Evolutionary conservation across 768 basidiomycete genomes (phyloP).

Genomic region (Naematelia aurantialba): DNA sequence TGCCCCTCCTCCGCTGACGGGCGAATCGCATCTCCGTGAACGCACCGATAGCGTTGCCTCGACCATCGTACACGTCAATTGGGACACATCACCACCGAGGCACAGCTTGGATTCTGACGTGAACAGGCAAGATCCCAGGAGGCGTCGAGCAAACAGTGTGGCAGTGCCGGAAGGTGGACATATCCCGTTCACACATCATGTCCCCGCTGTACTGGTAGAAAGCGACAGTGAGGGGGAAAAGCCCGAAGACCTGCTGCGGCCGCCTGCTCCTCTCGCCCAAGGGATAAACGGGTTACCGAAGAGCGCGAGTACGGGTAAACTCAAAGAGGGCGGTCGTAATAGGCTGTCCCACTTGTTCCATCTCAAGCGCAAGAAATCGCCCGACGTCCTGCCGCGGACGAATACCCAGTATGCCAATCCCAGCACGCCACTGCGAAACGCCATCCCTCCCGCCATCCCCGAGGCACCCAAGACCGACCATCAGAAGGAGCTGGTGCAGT

Average conservation of each 20-base stretch:
- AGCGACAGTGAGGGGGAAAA: slow-evolving; percentile 18
- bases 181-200: slow-evolving; percentile 44
- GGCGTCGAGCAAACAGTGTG: not conserved
- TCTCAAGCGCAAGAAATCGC: slow-evolving; percentile 9
- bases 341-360: slow-evolving; percentile 24
- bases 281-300: not conserved
- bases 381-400: not conserved
- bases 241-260: not conserved
- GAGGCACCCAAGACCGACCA: slow-evolving; percentile 18
- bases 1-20: slow-evolving; percentile 32
- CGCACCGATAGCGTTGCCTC: slow-evolving; percentile 17
- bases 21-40: slow-evolving; percentile 15
- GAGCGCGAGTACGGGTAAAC: not conserved
- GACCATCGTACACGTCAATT: slow-evolving; percentile 10
- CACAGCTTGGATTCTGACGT: slow-evolving; percentile 2
- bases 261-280: not conserved
- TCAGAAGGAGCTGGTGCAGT: slow-evolving; percentile 17
- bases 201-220: slow-evolving; percentile 19
- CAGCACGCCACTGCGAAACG: not conserved
- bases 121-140: slow-evolving; percentile 21
- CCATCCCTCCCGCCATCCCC: not conserved
- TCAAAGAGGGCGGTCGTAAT: slow-evolving; percentile 9
- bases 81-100: not conserved
- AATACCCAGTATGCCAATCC: not conserved
- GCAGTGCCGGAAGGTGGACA: slow-evolving; percentile 31